Conservation (phyloP, 805 yeast species). For the Ogataea kodamae region DNA sequence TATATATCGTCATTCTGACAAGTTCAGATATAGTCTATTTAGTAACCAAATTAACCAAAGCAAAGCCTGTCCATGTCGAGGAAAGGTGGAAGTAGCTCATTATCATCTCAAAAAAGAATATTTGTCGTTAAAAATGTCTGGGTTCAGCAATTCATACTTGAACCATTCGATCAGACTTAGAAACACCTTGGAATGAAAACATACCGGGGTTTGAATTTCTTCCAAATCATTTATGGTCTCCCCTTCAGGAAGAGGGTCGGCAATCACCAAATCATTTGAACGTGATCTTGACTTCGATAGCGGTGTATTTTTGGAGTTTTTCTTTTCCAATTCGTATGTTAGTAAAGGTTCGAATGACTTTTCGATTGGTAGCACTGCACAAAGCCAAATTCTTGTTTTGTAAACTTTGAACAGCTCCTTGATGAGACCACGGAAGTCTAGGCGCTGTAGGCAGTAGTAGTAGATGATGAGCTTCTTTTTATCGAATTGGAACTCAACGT, state of each 20-base stretch:
- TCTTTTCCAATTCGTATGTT: constrained; percentile 30
- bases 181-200: constrained; percentile 51
- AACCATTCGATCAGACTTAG: constrained; percentile 44
- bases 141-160: constrained; percentile 35
- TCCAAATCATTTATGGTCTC: constrained; percentile 40
- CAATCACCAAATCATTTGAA: constrained; percentile 33
- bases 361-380: constrained; percentile 57
- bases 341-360: constrained; percentile 30
- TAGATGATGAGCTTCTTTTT: constrained; percentile 73
- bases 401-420: constrained; percentile 71
- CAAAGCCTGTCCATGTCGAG: constrained; percentile 8
- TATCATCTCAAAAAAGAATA: constrained; percentile 16
- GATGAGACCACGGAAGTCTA: constrained; percentile 70
- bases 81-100: constrained; percentile 1
- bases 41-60: constrained; percentile 1
- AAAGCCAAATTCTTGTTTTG: constrained; percentile 79
- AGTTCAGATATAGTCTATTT: background rate
- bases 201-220: constrained; percentile 38
- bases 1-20: too few species aligned
- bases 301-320: constrained; percentile 11
- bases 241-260: constrained; percentile 32
- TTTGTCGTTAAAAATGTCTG: constrained; percentile 27
- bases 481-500: constrained; percentile 81
- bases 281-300: constrained; percentile 28
- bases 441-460: constrained; percentile 58